Base-by-base conservation (phyloP, 83 land plant species). In the Diphasiastrum complanatum region DNA sequence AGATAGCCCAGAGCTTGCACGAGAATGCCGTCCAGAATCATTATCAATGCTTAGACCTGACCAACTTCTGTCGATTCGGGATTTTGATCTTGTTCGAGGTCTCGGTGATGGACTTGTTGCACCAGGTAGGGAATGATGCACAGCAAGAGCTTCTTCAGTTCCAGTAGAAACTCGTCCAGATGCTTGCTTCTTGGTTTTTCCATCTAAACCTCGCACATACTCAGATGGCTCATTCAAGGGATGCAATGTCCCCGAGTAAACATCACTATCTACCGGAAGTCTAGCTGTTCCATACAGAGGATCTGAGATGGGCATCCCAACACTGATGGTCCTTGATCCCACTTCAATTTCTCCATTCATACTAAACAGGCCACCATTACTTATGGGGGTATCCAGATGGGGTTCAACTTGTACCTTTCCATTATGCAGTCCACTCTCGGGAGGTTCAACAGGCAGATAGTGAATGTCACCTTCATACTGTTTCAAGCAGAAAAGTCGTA, bases 201-300 rank as follows among this genome's bases (percentile, higher is more conserved):
- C 79, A 76, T 84, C 95, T 23, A 91, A 59, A 6, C 83, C 93
- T 29, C 97, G 80, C 5, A 91, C 91, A 75, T 76, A 80, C 20
- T 86, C 89, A 33, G 97, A 91, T 57, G 97, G 89, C 57, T 91
- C 97, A 60, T 69, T 80, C 63, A 69, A 74, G 52, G 90, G 86
- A 78, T 70, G 75, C 23, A 78, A 73, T 50, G 78, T 74, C 40
- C 78, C 74, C 5, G 81, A 68, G 8, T 55, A 34, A 10, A 72
- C 64, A 41, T 78, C 84, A 68, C 24, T 36, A 3, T 56, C 38
- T 4, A 14, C 1, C 60, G 14, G 30, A 5, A 33, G 36, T 33
- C 60, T 56, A 10, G 28, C 26, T 22, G 14, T n/a, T n/a, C n/a
- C n/a, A n/a, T n/a, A n/a, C n/a, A n/a, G n/a, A n/a, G n/a, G n/a